phyloP scores from a whole-genome alignment of 2,329 filamentous ascomycete genomes.

The Phialophora macrospora region DNA sequence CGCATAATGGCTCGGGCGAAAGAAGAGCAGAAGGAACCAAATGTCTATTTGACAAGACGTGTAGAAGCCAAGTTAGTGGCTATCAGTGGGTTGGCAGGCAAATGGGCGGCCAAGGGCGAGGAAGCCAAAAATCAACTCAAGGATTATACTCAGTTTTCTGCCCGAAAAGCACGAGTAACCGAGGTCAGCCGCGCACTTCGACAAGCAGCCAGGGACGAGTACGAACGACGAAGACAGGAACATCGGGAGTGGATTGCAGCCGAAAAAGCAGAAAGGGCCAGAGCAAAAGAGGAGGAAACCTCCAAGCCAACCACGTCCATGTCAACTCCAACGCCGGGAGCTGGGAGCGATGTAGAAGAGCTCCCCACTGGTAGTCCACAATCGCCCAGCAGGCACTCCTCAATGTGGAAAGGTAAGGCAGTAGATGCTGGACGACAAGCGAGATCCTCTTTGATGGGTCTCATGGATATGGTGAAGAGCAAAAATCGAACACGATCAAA shows the following conservation, averaged over 20 bases:
- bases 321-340: slow-evolving; percentile 14
- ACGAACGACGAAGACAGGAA: slow-evolving; percentile 38
- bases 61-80: slow-evolving; percentile 50
- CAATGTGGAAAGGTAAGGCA: slow-evolving; percentile 37
- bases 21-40: slow-evolving; percentile 52
- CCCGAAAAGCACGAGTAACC: slow-evolving; percentile 38
- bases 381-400: slow-evolving; percentile 25
- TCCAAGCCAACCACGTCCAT: slow-evolving; percentile 20
- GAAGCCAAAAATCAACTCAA: slow-evolving; percentile 38
- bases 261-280: slow-evolving; percentile 33
- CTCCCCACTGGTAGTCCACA: slow-evolving; percentile 17
- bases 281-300: slow-evolving; percentile 27
- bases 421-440: slow-evolving; percentile 39
- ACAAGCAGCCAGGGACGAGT: slow-evolving; percentile 39
- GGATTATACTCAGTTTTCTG: slow-evolving; percentile 39
- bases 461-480: slow-evolving; percentile 36
- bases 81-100: slow-evolving; percentile 39
- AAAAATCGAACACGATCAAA: slow-evolving; percentile 33
- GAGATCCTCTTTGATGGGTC: slow-evolving; percentile 35
- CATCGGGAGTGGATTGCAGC: slow-evolving; percentile 45
- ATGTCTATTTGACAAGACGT: slow-evolving; percentile 62
- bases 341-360: slow-evolving; percentile 28
- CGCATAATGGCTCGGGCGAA: slow-evolving; percentile 63
- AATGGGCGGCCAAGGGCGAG: slow-evolving; percentile 39
- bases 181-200: slow-evolving; percentile 40